Conservation (phyloP, 2,329 filamentous ascomycete genomes). For the Immersiporthe knoxdaviesiana region DNA sequence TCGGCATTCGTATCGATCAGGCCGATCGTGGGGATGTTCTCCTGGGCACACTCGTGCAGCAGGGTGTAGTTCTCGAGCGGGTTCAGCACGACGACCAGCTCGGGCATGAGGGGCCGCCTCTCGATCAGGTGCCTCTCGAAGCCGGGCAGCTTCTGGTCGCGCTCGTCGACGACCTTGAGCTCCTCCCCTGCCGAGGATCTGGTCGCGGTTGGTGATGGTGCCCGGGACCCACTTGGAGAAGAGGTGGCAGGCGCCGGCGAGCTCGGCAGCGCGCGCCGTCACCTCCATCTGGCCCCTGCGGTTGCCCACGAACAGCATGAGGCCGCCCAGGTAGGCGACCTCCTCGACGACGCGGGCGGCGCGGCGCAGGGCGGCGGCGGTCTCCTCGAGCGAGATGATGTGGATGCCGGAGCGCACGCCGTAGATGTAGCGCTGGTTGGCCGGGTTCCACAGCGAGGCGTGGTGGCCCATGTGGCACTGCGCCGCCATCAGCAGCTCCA, state of each 20-base stretch:
- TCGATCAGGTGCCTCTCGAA: slow-evolving; percentile 69
- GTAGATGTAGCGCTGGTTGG: slow-evolving; percentile 91
- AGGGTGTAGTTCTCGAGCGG: slow-evolving; percentile 89
- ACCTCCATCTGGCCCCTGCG: slow-evolving; percentile 78
- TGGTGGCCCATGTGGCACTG: slow-evolving; percentile 91
- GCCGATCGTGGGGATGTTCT: slow-evolving; percentile 91
- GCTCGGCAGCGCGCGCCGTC: slow-evolving; percentile 78
- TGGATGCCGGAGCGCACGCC: slow-evolving; percentile 87
- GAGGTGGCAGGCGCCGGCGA: slow-evolving; percentile 81
- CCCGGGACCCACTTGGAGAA: slow-evolving; percentile 94
- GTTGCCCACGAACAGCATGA: slow-evolving; percentile 91
- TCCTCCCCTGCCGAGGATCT: slow-evolving; percentile 75
- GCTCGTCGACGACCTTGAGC: slow-evolving; percentile 76
- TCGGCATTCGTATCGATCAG: slow-evolving; percentile 93
- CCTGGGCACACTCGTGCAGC: slow-evolving; percentile 86
- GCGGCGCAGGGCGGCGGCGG: slow-evolving; percentile 85
- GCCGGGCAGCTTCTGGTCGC: slow-evolving; percentile 63
- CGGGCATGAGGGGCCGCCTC: slow-evolving; percentile 73
- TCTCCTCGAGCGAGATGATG: slow-evolving; percentile 90
- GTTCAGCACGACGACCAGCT: slow-evolving; percentile 91
- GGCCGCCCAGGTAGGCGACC: slow-evolving; percentile 77
- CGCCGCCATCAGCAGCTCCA: slow-evolving; percentile 86
- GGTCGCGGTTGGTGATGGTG: slow-evolving; percentile 87
- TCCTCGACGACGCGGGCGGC: slow-evolving; percentile 91
- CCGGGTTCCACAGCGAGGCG: slow-evolving; percentile 90